Evolutionary conservation across 306 rosid species (phyloP), one percentile per base, ranked within the genome.

Genomic region (Trifolium dubium): DNA sequence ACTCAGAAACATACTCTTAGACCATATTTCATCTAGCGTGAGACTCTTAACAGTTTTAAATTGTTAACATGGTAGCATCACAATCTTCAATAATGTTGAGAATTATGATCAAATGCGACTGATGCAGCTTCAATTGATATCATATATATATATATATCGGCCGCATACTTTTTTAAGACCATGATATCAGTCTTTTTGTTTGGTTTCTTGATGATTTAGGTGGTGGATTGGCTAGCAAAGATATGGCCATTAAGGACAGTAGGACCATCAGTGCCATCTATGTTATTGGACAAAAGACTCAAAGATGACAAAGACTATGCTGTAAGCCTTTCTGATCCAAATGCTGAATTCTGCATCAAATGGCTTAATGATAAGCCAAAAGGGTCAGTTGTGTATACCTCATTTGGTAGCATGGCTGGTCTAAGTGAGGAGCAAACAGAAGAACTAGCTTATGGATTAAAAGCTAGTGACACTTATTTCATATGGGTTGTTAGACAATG

Each of bases 391-490:
- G 64, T 69, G 5, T 69, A 69, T 53, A 64, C 19, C 49, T 69
- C 74, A 17, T 69, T 69, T 69, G 74, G 74, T 4, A 69, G 74
- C 64, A 69, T 69, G 74, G 74, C 74, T 17, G 74, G 74, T 51
- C 50, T 53, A 1, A 69, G 64, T 69, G 74, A 69, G 2, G 64
- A 69, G 0, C 74, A 69, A 51, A 69, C 74, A 9, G 1, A 14
- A 12, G 64, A 69, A 69, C 35, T 69, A 35, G 74, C 74, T 18
- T 69, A 5, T 12, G 74, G 74, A 11, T 18, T 69, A 14, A 69
- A n/a, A 51, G 64, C 53, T 5, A 51, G 74, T 69, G 64, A 15
- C 1, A 67, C 8, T 29, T 44, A 13, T 43, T 67, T 43, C 63
- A 32, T 69, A 34, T 69, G 74, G 74, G 74, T 69, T 8, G 63